Percentiles rank a stretch among this genome's conserved stretches.
Conservation (phyloP, 208 protist species). For the Leishmania braziliensis region DNA sequence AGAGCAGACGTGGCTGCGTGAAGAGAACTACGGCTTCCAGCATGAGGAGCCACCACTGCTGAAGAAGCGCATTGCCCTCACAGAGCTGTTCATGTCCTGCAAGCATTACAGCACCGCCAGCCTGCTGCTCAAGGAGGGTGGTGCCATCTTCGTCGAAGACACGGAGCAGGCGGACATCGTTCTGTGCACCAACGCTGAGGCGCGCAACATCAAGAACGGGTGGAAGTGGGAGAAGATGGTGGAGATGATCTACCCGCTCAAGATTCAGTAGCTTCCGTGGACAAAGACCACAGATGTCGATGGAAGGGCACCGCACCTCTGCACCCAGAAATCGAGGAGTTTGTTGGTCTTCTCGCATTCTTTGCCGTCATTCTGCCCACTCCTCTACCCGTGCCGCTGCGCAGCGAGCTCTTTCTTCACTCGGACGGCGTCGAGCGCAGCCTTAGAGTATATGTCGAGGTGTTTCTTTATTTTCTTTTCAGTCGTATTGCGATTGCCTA, state of each 20-base stretch:
- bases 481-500: constrained; percentile 10
- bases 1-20: constrained; percentile 56
- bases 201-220: constrained; percentile 24
- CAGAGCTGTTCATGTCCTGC: constrained; percentile 59
- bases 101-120: constrained; percentile 77
- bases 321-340: neutral
- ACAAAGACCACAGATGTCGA: neutral
- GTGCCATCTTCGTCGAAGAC: constrained; percentile 55
- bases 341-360: neutral
- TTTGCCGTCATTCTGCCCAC: neutral
- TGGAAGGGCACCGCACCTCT: neutral
- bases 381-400: neutral
- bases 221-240: constrained; percentile 87
- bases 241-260: constrained; percentile 82
- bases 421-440: neutral
- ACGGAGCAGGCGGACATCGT: constrained; percentile 59
- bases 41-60: constrained; percentile 75
- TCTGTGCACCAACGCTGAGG: constrained; percentile 78
- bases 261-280: constrained; percentile 35
- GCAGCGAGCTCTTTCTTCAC: neutral
- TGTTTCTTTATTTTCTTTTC: constrained; percentile 11
- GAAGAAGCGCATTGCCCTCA: constrained; percentile 68
- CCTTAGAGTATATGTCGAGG: neutral
- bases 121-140: constrained; percentile 72
- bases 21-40: constrained; percentile 83